phyloP scores from a whole-genome alignment of 169 alveolate genomes.

The Plasmodium berghei region DNA sequence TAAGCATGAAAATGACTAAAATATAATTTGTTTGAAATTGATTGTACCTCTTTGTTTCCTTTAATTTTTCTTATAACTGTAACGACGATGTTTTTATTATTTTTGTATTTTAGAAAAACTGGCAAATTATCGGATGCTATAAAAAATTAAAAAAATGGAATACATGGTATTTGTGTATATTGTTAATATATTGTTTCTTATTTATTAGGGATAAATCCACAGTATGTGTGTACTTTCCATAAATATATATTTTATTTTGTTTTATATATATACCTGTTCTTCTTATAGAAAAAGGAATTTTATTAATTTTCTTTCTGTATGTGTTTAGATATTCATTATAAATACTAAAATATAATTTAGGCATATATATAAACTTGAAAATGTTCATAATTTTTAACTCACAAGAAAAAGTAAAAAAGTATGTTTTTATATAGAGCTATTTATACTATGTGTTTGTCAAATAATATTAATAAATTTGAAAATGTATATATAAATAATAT shows the following conservation, averaged over 20 bases:
- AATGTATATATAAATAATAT: neutral
- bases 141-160: neutral
- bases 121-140: slow-evolving; percentile 86
- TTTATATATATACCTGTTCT: slow-evolving; percentile 78
- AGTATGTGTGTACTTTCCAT: neutral
- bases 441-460: neutral
- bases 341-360: slow-evolving; percentile 44
- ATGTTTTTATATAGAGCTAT: slow-evolving; percentile 9
- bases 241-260: neutral
- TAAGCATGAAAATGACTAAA: neutral
- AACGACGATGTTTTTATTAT: slow-evolving; percentile 80
- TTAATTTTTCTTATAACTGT: slow-evolving; percentile 83
- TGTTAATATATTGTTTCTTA: no score
- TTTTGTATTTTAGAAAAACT: slow-evolving; percentile 83
- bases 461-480: neutral
- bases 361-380: slow-evolving; percentile 48
- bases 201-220: neutral
- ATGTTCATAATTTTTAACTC: slow-evolving; percentile 41
- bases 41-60: slow-evolving; percentile 79
- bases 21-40: neutral
- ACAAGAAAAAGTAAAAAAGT: neutral
- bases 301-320: slow-evolving; percentile 74
- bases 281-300: slow-evolving; percentile 82
- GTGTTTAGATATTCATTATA: slow-evolving; percentile 71
- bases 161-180: no score